Evolutionary conservation across 139 green algal genomes (phyloP), one percentile per base, ranked within the genome.

Genomic region (Nannochloris sp.): DNA sequence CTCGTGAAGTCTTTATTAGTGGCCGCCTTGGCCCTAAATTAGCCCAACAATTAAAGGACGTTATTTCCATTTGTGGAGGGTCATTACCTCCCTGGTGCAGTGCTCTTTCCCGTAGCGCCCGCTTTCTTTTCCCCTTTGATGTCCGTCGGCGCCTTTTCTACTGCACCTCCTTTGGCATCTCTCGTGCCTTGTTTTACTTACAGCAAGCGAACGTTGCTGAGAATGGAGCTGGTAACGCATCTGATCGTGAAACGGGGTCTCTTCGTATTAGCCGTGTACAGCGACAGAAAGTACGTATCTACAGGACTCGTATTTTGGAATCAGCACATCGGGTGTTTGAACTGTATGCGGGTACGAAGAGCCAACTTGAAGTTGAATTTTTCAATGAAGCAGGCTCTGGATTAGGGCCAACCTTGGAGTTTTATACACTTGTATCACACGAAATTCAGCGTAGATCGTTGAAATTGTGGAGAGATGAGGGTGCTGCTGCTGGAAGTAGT

Each of bases 341-440:
- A 34, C 25, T 57, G 42, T 67, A 56, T 29, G 72, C 39, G 2
- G 61, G 46, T 33, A 37, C 29, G 33, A 45, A 67, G 61, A 32
- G 14, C 27, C 55, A 61, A 59, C 51, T 79, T 35, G 72, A 76
- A 44, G 77, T 97, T 24, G 91, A 97, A 75, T 97, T 93, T 79
- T 96, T 96, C 67, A 80, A 80, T 14, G 93, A 98, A 77, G 80
- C 90, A 30, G 92, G 92, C 64, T 97, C 89, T 71, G 92, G 93
- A 14, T 83, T 97, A 55, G 93, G 93, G 4, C 93, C 93, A 44
- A 98, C 93, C 6, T 85, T 98, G 38, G 93, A 98, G 78, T 98
- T 97, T 72, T 98, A 96, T 84, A 96, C 93, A 25, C 81, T 98
- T 62, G 71, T 98, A 23, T 87, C 75, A 3, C 83, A 97, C 69